These are phyloP conservation scores for Hypoxylon fragiforme DNA, from an alignment of 495 filamentous ascomycete genomes.

Conservation along the genomic window DNA sequence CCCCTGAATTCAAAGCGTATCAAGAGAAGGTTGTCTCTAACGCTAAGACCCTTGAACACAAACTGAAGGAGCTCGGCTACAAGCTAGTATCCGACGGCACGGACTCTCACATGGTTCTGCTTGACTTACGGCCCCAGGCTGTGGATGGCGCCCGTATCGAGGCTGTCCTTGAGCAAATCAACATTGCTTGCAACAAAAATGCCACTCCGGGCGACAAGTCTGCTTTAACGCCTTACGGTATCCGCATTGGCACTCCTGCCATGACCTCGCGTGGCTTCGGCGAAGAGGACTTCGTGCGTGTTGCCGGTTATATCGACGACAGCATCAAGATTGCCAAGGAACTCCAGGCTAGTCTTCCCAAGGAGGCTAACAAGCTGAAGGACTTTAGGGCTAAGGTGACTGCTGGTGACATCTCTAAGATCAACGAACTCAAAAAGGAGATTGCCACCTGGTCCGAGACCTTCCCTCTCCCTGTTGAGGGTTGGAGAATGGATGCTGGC, in stretches of 20 bases:
- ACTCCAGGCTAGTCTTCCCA: constrained; percentile 81
- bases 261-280: constrained; percentile 96
- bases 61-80: constrained; percentile 80
- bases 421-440: constrained; percentile 84
- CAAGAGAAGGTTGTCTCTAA: constrained; percentile 91
- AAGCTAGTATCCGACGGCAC: constrained; percentile 96
- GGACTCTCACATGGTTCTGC: constrained; percentile 97
- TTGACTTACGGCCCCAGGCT: constrained; percentile 77
- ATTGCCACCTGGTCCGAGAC: constrained; percentile 82
- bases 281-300: constrained; percentile 87
- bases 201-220: constrained; percentile 97
- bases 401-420: constrained; percentile 72
- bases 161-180: constrained; percentile 94
- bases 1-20: constrained; percentile 94
- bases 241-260: constrained; percentile 94
- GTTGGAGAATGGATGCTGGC: constrained; percentile 57
- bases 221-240: constrained; percentile 89
- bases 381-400: constrained; percentile 96
- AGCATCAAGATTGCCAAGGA: constrained; percentile 80
- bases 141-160: constrained; percentile 96
- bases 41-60: constrained; percentile 83
- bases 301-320: constrained; percentile 86
- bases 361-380: constrained; percentile 98
- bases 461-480: constrained; percentile 89
- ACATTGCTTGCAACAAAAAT: constrained; percentile 99